Percentiles rank a stretch among this genome's conserved stretches.
phyloP scores from a whole-genome alignment of 139 green algal genomes.

The Coelastrella sp. region DNA sequence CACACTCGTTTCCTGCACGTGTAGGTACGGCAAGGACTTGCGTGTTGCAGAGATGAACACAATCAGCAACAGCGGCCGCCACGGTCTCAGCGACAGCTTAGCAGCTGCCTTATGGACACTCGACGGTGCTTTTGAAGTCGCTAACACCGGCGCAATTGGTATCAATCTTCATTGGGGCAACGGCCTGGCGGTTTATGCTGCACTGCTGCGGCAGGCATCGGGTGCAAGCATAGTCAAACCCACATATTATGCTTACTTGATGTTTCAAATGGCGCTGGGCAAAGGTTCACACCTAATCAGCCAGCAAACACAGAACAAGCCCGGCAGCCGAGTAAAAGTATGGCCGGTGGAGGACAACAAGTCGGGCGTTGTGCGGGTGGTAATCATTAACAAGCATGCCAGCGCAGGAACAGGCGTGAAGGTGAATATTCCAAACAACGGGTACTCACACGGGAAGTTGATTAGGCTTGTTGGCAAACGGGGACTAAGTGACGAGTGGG shows the following conservation, averaged over 20 bases:
- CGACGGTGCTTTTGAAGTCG: slow-evolving; percentile 40
- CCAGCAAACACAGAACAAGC: not conserved
- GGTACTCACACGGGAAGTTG: slow-evolving; percentile 16
- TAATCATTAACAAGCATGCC: slow-evolving; percentile 47
- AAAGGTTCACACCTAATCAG: not conserved
- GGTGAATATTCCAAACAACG: not conserved
- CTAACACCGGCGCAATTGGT: slow-evolving; percentile 11
- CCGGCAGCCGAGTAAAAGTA: not conserved
- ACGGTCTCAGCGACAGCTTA: slow-evolving; percentile 30
- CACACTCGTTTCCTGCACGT: not conserved
- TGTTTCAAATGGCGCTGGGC: slow-evolving; percentile 21
- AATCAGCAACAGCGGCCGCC: slow-evolving; percentile 43
- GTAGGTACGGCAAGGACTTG: slow-evolving; percentile 31
- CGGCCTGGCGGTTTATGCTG: slow-evolving; percentile 37
- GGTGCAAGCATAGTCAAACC: slow-evolving; percentile 43
- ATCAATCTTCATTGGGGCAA: slow-evolving; percentile 49
- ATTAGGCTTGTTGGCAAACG: slow-evolving; percentile 27
- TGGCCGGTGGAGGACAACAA: slow-evolving; percentile 16
- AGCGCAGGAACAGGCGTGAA: not conserved
- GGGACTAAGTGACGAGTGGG: slow-evolving; percentile 5
- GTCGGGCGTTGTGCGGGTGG: not conserved
- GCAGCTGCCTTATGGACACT: slow-evolving; percentile 42
- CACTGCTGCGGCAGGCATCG: not conserved
- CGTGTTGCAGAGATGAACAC: slow-evolving; percentile 50
- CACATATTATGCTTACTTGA: slow-evolving; percentile 27